Evolutionary conservation across 148 eudicot species (phyloP).

Genomic region (Cornus kousa): DNA sequence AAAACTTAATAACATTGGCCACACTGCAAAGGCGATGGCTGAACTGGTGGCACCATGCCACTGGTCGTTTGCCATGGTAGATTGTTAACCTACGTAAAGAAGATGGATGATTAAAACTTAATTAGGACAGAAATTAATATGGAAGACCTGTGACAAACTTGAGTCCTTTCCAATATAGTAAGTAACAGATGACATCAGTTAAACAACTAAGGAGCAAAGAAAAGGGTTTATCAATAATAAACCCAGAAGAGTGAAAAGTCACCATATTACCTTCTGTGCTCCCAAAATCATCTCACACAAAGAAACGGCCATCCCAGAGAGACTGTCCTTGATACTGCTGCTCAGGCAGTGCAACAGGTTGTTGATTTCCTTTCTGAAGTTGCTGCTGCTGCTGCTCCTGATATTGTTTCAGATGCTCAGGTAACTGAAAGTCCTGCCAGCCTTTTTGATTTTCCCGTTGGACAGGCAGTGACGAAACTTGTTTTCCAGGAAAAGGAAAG

Average conservation of each 20-base stretch:
- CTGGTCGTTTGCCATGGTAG: conserved; percentile 41
- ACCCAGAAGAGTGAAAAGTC: conserved; percentile 6
- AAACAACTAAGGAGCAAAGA: not conserved
- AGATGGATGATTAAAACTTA: not conserved
- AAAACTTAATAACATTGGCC: conserved; percentile 58
- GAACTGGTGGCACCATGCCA: conserved; percentile 54
- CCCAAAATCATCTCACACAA: conserved; percentile 66
- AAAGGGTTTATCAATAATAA: not conserved
- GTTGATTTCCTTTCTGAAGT: conserved; percentile 46
- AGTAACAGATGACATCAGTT: not conserved
- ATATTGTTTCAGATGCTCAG: conserved; percentile 37
- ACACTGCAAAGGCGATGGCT: conserved; percentile 56
- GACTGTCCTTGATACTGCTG: conserved; percentile 66
- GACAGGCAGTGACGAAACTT: conserved; percentile 44
- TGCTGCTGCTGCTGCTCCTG: conserved; percentile 48
- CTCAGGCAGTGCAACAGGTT: conserved; percentile 40
- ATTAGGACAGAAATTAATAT: not conserved
- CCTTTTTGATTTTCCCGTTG: conserved; percentile 44
- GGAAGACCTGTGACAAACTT: not conserved
- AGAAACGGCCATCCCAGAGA: conserved; percentile 69
- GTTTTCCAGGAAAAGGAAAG: conserved; percentile 98
- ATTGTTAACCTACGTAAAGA: conserved; percentile 28
- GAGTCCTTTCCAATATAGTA: not conserved
- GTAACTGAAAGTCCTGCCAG: conserved; percentile 51
- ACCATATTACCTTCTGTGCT: conserved; percentile 33